A percentile compares a stretch with the other conserved stretches of the same genome.
Evolutionary conservation across 352 stramenopile genomes (phyloP).

Genomic region (Blastocystis sp.): DNA sequence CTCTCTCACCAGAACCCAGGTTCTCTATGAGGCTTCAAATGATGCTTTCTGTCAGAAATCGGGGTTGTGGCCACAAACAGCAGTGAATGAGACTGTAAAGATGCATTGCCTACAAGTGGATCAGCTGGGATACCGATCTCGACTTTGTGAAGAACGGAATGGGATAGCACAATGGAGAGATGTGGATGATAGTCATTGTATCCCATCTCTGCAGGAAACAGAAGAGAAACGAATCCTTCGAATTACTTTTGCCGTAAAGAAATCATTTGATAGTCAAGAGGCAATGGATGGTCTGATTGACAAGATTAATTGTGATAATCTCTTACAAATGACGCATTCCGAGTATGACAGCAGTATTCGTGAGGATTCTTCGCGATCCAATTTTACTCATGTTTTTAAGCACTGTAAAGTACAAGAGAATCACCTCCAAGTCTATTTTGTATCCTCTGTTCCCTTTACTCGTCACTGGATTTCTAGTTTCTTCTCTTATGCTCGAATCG

Average conservation of each 20-base stretch:
- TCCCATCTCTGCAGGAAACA: not conserved
- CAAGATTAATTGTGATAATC: constrained; percentile 21
- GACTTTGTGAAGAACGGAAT: not conserved
- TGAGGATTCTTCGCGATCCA: not conserved
- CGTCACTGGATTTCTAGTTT: not conserved
- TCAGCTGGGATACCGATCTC: not conserved
- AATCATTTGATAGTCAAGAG: not conserved
- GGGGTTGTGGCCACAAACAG: not conserved
- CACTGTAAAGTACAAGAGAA: constrained; percentile 6
- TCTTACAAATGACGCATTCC: not conserved
- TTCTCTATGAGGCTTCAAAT: not conserved
- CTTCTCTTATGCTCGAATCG: not conserved
- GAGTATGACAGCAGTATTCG: not conserved
- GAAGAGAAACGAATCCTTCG: not conserved
- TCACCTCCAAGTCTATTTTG: not conserved
- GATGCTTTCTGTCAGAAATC: not conserved
- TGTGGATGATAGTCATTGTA: not conserved
- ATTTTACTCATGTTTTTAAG: constrained; percentile 28
- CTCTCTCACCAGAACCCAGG: not conserved
- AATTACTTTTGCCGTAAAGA: not conserved
- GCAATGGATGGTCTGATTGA: not conserved
- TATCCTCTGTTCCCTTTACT: not conserved
- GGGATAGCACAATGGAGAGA: not conserved
- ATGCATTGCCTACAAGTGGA: not conserved
- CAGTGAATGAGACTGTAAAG: not conserved